These are phyloP conservation scores for Lachancea thermotolerans DNA, from an alignment of 805 yeast species.

Conservation along the genomic window DNA sequence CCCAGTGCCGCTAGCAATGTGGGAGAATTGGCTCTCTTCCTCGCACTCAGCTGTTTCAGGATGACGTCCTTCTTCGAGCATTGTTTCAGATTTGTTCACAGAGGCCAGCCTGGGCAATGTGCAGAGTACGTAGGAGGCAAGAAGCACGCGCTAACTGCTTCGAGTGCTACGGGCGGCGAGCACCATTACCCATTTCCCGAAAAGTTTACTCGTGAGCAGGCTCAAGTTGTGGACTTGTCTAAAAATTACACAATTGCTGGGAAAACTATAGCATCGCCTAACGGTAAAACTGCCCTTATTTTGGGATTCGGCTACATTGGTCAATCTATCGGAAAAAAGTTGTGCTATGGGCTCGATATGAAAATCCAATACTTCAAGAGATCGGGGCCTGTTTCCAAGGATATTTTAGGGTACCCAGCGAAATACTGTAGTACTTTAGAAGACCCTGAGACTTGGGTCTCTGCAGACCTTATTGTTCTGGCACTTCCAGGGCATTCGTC, in stretches of 20 bases:
- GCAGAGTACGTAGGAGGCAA: constrained; percentile 35
- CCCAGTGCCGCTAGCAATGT: constrained; percentile 58
- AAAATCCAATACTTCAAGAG: constrained; percentile 56
- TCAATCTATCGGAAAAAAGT: constrained; percentile 49
- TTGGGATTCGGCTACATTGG: constrained; percentile 79
- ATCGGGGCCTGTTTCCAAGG: constrained; percentile 33
- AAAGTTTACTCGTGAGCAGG: not conserved
- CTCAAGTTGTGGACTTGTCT: constrained; percentile 30
- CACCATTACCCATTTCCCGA: constrained; percentile 16
- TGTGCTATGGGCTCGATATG: constrained; percentile 53
- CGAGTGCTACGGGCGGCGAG: constrained; percentile 24
- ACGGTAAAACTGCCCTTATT: constrained; percentile 51
- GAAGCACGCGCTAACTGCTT: constrained; percentile 13
- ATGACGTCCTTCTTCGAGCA: constrained; percentile 43
- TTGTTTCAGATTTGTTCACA: constrained; percentile 33
- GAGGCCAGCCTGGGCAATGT: constrained; percentile 39
- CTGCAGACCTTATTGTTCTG: constrained; percentile 52
- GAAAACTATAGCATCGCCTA: constrained; percentile 44
- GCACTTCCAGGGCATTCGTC: constrained; percentile 60
- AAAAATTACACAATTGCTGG: constrained; percentile 42
- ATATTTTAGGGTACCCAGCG: constrained; percentile 40
- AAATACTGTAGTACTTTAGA: constrained; percentile 42
- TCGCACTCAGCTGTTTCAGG: constrained; percentile 55
- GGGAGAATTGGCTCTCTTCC: constrained; percentile 60
- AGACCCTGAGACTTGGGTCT: constrained; percentile 32